These are phyloP conservation scores for Ambrosia trifida DNA, from an alignment of 129 eudicot genomes.

Conservation along the genomic window DNA sequence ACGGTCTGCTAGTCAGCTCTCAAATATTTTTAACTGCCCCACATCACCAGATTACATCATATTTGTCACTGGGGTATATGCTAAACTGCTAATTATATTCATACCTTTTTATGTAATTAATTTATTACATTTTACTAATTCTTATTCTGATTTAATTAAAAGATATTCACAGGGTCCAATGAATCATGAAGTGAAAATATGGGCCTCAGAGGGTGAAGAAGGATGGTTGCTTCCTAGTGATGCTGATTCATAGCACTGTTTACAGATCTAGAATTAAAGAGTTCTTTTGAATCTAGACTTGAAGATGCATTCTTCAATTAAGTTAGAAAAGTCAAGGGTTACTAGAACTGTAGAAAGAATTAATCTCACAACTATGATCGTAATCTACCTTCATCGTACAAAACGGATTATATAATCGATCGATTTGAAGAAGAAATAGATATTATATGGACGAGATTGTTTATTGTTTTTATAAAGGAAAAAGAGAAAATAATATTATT, in stretches of 20 bases:
- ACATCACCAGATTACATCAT: slow-evolving; percentile 86
- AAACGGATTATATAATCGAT: too few relatives aligned
- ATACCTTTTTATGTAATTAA: neutral
- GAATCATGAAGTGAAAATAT: slow-evolving; percentile 79
- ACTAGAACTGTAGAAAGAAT: too few relatives aligned
- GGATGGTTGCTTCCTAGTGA: slow-evolving; percentile 98
- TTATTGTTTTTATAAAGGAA: too few relatives aligned
- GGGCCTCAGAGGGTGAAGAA: slow-evolving; percentile 94
- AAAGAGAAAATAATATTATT: too few relatives aligned
- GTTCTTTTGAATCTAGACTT: slow-evolving; percentile 56
- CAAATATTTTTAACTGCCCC: slow-evolving; percentile 79
- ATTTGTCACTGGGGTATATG: slow-evolving; percentile 81
- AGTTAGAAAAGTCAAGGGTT: too few relatives aligned
- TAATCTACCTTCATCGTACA: too few relatives aligned
- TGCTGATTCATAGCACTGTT: slow-evolving; percentile 88
- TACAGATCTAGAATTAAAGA: slow-evolving; percentile 78
- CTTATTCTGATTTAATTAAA: slow-evolving; percentile 7
- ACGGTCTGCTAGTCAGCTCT: slow-evolving; percentile 86
- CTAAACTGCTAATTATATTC: neutral
- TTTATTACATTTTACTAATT: neutral
- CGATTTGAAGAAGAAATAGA: too few relatives aligned
- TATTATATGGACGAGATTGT: too few relatives aligned
- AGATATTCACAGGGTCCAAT: slow-evolving; percentile 67
- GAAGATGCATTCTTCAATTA: slow-evolving; percentile 92
- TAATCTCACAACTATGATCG: too few relatives aligned